Percentiles rank a stretch among this genome's conserved stretches.
Conservation (phyloP, 306 rosid species). For the Ormosia semicastrata region DNA sequence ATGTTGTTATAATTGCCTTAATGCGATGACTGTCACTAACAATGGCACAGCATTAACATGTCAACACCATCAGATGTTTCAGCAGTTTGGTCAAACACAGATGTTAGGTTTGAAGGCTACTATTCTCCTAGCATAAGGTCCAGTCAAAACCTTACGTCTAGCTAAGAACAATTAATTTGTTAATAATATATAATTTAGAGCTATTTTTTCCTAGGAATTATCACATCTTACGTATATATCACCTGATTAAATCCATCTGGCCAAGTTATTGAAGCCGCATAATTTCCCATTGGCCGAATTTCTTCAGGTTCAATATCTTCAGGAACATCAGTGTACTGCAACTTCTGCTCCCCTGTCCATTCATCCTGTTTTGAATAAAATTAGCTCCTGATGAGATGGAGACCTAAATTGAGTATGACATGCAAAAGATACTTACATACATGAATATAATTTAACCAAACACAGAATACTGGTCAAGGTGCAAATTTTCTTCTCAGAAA, state of each 20-base stretch:
- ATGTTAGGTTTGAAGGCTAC: not conserved
- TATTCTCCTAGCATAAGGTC: not conserved
- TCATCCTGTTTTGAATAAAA: constrained; percentile 68
- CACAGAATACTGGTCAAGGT: constrained; percentile 20
- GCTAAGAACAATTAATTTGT: not conserved
- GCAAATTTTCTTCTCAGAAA: constrained; percentile 34
- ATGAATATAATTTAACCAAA: not conserved
- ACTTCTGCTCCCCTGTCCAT: constrained; percentile 94
- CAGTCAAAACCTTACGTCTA: not conserved
- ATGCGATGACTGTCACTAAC: not conserved
- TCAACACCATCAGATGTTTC: not conserved
- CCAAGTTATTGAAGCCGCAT: constrained; percentile 93
- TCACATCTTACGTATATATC: constrained; percentile 16
- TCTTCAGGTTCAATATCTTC: constrained; percentile 92
- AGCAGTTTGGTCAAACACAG: not conserved
- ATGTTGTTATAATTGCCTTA: not conserved
- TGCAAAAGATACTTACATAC: not conserved
- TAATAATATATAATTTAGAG: not conserved
- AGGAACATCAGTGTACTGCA: constrained; percentile 77
- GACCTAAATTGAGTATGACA: not conserved
- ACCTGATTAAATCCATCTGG: constrained; percentile 97
- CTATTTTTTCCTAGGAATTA: not conserved
- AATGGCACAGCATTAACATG: not conserved
- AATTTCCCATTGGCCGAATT: constrained; percentile 92
- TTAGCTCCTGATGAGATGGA: constrained; percentile 21